Evolutionary conservation across 1,284 basidiomycete species (phyloP), one percentile per base, ranked within the genome.

Genomic region (Ceratobasidium sp.): DNA sequence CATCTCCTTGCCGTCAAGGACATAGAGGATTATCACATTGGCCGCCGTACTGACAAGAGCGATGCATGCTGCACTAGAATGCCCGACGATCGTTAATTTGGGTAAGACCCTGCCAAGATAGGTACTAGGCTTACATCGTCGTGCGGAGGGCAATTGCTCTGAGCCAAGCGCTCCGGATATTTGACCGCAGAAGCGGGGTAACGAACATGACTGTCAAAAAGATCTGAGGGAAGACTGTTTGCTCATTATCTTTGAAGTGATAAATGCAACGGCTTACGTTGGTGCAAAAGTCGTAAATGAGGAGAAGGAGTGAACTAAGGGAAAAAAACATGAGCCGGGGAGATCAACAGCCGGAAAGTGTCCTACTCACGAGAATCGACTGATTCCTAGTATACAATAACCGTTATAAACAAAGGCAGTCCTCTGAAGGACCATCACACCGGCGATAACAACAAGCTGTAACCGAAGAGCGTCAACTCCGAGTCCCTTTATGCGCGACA

Each of bases 391-490:
- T 28, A 67, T 67, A 36, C 62, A 67, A 41, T 67, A 67, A 23
- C 62, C 62, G 62, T 67, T 67, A 28, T 67, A 67, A 48, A 67
- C 62, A 43, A 67, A 67, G 8, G 62, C 62, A n/a, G 50, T 67
- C 34, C 43, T 34, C 28, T 67, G 62, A 43, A 39, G 43, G n/a
- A 67, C 55, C 62, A 67, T 67, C 14, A 67, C 50, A 23, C 62
- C 62, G 12, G 62, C 48, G 30, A 67, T 67, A 32, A 53, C 21
- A n/a, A 48, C 48, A n/a, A 67, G 62, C 62, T 67, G 43, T 21
- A 53, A 3, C 34, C 50, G 12, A 50, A 45, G 41, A 45, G 5
- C 26, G 39, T 52, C 30, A 52, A 26, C 48, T 12, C 32, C 32
- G 55, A 18, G 50, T 16, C 43, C 61, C 28, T 50, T 16, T 18